Base-by-base conservation (phyloP, 2,329 filamentous ascomycete species). In the Endothia cerciana region DNA sequence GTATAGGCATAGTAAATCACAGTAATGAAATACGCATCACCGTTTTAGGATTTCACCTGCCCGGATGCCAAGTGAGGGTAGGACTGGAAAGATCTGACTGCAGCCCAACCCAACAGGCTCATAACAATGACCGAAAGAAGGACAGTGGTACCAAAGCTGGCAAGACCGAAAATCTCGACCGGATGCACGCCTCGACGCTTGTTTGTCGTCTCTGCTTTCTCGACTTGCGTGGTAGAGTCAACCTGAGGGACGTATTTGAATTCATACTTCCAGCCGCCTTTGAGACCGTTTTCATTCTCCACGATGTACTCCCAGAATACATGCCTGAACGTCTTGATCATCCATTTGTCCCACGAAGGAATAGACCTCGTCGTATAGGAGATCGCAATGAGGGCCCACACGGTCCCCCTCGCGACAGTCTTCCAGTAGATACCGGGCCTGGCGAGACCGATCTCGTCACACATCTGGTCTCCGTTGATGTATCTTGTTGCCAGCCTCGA, bases 391-490 rank as follows among this genome's bases (percentile, higher is more conserved):
- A 78, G 73, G 3, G 78, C 60, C 72, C 75, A 74, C 60, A 75
- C 76, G 43, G 74, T 70, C 0, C 74, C 76, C 60, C 57, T 70
- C 66, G 75, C 77, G 63, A 72, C 75, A 1, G 71, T 72, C 38
- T 75, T 73, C 1, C 70, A 65, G 51, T 72, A 70, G 67, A 69
- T 60, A 1, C 73, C 70, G 0, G 78, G 78, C 8, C 67, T 67
- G 2, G 73, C 75, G 30, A 80, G 70, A 1, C 74, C 73, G 2
- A 80, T 70, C 1, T 71, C 68, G 60, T 80, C 74, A 59, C 77
- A 79, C 17, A 80, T 65, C 56, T 75, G 71, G 62, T 79, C 71
- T 0, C 77, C 77, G 53, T 79, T 80, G 19, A 81, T 69, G 51
- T 74, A 73, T 2, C 78, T 71, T n/a, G 76, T 78, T n/a, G 0